Evolutionary conservation across 2,329 filamentous ascomycete genomes (phyloP), one percentile per base, ranked within the genome.

Genomic region (Neoscytalidium dimidiatum): DNA sequence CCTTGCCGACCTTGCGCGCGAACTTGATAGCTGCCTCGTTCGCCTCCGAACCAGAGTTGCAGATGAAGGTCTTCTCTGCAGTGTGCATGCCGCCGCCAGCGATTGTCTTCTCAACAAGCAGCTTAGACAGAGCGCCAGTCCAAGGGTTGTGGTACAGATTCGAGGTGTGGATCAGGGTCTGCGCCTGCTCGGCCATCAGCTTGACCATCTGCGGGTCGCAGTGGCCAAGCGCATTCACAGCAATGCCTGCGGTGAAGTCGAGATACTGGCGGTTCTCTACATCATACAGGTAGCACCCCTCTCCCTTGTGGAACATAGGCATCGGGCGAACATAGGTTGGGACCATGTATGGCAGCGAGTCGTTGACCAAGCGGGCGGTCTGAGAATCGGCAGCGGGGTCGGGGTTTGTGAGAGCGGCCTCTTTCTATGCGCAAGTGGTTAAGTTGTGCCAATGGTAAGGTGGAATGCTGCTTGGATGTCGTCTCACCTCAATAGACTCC

Each of bases 21-120:
- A 99, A 98, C 79, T 99, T 99, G 77, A 99, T 91, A 38, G 94
- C 95, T 1, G 94, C 95, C 81, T 99, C 95, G 78, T 99, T 99
- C 75, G 95, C 95, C 81, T 99, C 95, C 66, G 91, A 92, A 66
- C 95, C 95, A 3, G 94, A 97, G 81, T 99, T 99, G 83, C 92
- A 97, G 69, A 99, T 86, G 75, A 99, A 99, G 2, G 92, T 92
- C 64, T 91, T 87, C 21, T 86, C 83, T 19, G 90, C 92, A 73
- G 90, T 87, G 70, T 90, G 87, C 90, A 98, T 97, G 69, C 85
- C 91, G 44, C 92, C 92, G 0, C 90, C 89, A 71, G 90, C 87
- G 62, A 86, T 79, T 0, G 95, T 99, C 78, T 90, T 89, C 71
- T 94, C 86, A 35, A 99, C 87, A 26, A 99, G 85, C 26, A 93